Percentiles rank a stretch among this genome's conserved stretches.
Evolutionary conservation across 2,329 filamentous ascomycete species (phyloP).

Genomic region (Aureobasidium subglaciale): DNA sequence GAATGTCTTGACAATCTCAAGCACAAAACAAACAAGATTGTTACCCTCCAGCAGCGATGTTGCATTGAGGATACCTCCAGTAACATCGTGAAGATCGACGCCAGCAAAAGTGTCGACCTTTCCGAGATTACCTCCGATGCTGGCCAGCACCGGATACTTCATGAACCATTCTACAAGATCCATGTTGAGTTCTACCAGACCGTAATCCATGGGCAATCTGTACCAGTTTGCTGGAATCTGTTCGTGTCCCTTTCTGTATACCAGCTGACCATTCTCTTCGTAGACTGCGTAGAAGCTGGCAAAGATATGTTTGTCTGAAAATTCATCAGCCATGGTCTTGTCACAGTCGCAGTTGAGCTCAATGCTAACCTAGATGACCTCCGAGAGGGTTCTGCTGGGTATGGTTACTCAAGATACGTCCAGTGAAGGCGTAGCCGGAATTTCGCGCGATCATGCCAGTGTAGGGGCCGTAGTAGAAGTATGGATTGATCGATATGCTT

Average conservation of each 20-base stretch:
- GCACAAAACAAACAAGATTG: constrained; percentile 40
- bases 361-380: constrained; percentile 27
- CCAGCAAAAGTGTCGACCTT: constrained; percentile 29
- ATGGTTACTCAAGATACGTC: constrained; percentile 34
- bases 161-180: constrained; percentile 17
- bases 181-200: constrained; percentile 20
- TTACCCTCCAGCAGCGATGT: constrained; percentile 39
- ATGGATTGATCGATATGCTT: constrained; percentile 26
- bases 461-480: constrained; percentile 27
- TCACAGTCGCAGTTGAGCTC: too few relatives aligned
- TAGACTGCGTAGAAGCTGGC: constrained; percentile 29
- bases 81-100: constrained; percentile 30
- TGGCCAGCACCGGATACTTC: constrained; percentile 27
- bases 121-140: constrained; percentile 32
- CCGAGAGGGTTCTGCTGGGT: constrained; percentile 32
- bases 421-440: constrained; percentile 27
- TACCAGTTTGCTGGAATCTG: constrained; percentile 37
- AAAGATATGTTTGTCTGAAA: constrained; percentile 26
- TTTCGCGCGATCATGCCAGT: constrained; percentile 23
- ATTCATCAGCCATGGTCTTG: constrained; percentile 16
- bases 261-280: constrained; percentile 27
- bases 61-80: constrained; percentile 37
- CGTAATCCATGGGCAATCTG: constrained; percentile 28
- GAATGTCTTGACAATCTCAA: constrained; percentile 34
- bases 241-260: constrained; percentile 32